These are phyloP conservation scores for Chenopodium suecicum DNA, from an alignment of 148 eudicot genomes.

Conservation along the genomic window DNA sequence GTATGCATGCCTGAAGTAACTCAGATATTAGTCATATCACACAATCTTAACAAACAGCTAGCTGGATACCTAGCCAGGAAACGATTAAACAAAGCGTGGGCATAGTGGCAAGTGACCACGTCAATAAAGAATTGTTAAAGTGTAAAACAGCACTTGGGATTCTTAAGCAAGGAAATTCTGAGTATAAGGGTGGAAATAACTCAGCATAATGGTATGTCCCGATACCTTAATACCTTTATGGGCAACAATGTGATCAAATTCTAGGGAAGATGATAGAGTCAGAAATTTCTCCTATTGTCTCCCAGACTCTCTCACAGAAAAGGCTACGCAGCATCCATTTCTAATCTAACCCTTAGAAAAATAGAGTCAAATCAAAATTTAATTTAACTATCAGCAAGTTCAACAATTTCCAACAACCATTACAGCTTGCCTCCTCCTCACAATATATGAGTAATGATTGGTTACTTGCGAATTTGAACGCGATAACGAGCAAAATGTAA, in stretches of 20 bases:
- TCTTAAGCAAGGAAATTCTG: neutral
- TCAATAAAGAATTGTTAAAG: neutral
- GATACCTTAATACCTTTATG: neutral
- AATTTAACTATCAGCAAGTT: no score
- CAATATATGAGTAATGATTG: no score
- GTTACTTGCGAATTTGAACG: no score
- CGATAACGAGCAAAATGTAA: no score
- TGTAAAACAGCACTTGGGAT: neutral
- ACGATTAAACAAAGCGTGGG: neutral
- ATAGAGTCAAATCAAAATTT: no score
- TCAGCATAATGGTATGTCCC: neutral
- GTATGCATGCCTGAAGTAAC: neutral
- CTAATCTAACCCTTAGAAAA: no score
- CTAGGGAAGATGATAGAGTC: neutral
- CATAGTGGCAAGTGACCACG: neutral
- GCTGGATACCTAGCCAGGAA: neutral
- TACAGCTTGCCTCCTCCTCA: no score
- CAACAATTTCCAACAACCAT: no score
- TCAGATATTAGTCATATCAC: neutral
- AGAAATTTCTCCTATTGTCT: neutral
- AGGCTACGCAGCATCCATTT: no score
- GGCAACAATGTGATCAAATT: neutral
- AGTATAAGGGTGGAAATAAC: neutral
- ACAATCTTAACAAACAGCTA: neutral
- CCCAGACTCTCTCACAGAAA: no score